Base-by-base conservation (phyloP, 768 basidiomycete genomes). In the Hydnomerulius pinastri region DNA sequence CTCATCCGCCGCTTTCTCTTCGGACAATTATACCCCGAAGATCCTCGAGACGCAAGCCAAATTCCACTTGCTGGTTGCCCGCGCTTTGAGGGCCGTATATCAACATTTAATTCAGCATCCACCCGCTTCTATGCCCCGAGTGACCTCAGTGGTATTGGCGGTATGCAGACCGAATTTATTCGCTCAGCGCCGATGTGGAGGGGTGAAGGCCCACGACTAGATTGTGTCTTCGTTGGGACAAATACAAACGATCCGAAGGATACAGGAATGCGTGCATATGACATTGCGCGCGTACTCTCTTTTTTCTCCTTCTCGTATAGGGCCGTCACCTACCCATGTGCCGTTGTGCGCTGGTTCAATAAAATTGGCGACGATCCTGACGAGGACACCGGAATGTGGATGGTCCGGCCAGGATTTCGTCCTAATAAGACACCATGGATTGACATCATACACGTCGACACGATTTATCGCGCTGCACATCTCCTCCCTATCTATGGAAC, bases 401-500 rank as follows among this genome's bases (percentile, higher is more conserved):
- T 60, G 8, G 61, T 63, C 1, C 25, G 47, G 21, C 64, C 58
- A 4, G 18, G 21, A 2, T 29, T 32, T 20, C 12, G 38, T 32
- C 28, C 33, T 37, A 4, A 57, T 54, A 18, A 17, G 39, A 6
- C 46, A 49, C 23, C 24, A 10, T 7, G 20, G 8, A 18, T 50
- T 4, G 49, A 27, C 29, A 53, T 67, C 15, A 55, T 69, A 20
- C 61, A 66, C 30, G 6, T 70, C 10, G 53, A 70, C 25, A 54
- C 42, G 5, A 64, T 73, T 32, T 36, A 63, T 20, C 63, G 67
- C 5, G 65, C 54, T 4, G 67, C 67, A 0, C 70, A 71, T 45
- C 55, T 70, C 1, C 46, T 67, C 43, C 52, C 49, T 6, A 51
- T 64, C 29, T 62, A 48, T 43, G 68, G 63, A 23, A 29, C 39